These are phyloP conservation scores for Zea luxurians DNA, from an alignment of 176 grass and related monocot species.

Conservation along the genomic window DNA sequence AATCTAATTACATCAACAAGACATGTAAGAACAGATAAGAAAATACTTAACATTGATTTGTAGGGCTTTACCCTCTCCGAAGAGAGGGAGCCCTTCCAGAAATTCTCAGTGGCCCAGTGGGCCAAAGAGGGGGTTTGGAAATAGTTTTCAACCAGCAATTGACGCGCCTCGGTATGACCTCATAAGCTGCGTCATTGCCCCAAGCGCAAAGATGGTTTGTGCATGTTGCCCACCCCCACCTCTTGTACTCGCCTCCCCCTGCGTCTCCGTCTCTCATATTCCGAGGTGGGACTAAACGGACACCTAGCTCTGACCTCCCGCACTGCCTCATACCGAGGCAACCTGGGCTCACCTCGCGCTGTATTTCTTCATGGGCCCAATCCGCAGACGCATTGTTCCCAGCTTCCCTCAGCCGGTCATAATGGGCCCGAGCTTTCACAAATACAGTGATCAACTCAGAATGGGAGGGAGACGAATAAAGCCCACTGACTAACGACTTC, in stretches of 20 bases:
- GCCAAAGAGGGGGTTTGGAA: conserved; percentile 79
- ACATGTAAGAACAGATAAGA: too few relatives aligned
- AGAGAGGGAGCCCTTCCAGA: conserved; percentile 47
- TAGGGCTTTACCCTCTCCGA: conserved; percentile 33
- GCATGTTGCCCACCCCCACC: accelerated
- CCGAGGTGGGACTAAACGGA: conserved; percentile 41
- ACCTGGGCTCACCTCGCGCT: neutral
- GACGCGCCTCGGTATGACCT: conserved; percentile 77
- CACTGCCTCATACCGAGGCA: neutral
- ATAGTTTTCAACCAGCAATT: conserved; percentile 93
- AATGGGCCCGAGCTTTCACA: neutral
- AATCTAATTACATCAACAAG: too few relatives aligned
- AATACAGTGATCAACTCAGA: neutral
- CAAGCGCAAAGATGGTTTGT: conserved; percentile 58
- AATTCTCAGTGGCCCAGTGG: conserved; percentile 48
- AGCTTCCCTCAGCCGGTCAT: too few relatives aligned
- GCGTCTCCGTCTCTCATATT: accelerated
- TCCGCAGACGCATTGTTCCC: neutral
- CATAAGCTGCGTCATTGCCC: conserved; percentile 89
- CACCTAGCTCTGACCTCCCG: neutral
- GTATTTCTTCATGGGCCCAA: neutral
- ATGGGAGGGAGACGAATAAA: neutral
- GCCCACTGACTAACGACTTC: neutral
- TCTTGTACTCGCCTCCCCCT: neutral
- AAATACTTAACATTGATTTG: neutral